phyloP scores from a whole-genome alignment of 2,329 filamentous ascomycete species.

The Laburnicola sp. region DNA sequence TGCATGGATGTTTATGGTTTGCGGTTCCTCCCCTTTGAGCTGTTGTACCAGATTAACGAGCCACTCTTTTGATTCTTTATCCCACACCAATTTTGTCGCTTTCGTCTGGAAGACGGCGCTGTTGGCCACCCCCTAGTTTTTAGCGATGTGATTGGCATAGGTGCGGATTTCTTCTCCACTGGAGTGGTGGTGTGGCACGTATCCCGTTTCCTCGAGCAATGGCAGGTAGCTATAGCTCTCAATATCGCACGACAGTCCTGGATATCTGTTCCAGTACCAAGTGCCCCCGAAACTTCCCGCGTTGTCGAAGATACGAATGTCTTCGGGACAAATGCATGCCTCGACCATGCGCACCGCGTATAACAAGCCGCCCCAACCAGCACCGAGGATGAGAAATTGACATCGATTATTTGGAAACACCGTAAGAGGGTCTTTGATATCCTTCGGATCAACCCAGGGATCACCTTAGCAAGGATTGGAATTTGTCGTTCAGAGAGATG shows the following conservation, averaged over 20 bases:
- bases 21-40: constrained; percentile 8
- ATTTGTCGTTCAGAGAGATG: constrained; percentile 12
- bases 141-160: constrained; percentile 43
- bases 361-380: constrained; percentile 47
- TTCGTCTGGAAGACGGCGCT: constrained; percentile 35
- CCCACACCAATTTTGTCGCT: constrained; percentile 22
- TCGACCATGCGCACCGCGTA: constrained; percentile 47
- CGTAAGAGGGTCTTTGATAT: constrained; percentile 10
- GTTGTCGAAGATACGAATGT: constrained; percentile 49
- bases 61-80: constrained; percentile 21
- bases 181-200: constrained; percentile 56
- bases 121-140: constrained; percentile 47
- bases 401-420: constrained; percentile 17
- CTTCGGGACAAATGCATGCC: constrained; percentile 36
- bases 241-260: constrained; percentile 58
- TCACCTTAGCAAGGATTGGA: constrained; percentile 16
- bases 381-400: constrained; percentile 46
- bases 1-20: constrained; percentile 13
- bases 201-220: constrained; percentile 62
- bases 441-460: constrained; percentile 15
- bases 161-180: constrained; percentile 51
- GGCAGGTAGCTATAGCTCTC: constrained; percentile 65
- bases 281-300: constrained; percentile 54
- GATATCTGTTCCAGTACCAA: constrained; percentile 55
- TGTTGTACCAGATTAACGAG: constrained; percentile 14